Evolutionary conservation across 345 rosid species (phyloP), one percentile per base, ranked within the genome.

Genomic region (Pugionium dolabratum): DNA sequence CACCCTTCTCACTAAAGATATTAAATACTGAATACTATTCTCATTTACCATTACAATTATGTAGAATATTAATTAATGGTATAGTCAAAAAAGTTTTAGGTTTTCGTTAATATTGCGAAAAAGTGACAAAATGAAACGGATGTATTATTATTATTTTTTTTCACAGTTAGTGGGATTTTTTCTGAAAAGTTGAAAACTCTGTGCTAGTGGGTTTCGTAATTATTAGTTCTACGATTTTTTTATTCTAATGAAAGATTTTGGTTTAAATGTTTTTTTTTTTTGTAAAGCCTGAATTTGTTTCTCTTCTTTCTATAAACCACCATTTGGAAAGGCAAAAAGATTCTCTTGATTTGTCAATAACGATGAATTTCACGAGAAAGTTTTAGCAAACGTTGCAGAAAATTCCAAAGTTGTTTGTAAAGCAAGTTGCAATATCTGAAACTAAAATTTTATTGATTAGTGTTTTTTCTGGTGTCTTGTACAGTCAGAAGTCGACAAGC

Each of bases 401-500:
- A 54, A 55, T 30, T 2, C 29, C 33, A 27, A 62, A 40, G n/a
- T 40, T 47, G 18, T 56, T 5, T 41, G 46, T 29, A 42, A 60
- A 28, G 64, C 42, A 36, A 39, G 66, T 41, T 49, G 66, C 27
- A n/a, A 25, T 3, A 53, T 53, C 29, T 39, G 7, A 47, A 31
- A 7, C 7, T 47, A 32, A 8, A 30, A 5, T 11, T n/a, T 18
- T 4, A 35, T 10, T 57, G 39, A 53, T 41, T 44, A n/a, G 11
- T 36, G 35, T 29, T 25, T 42, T 11, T 11, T 6, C 3, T 0
- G 1, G 4, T n/a, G 27, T 43, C 2, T 7, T 32, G 9, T 34
- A 47, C 88, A 87, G 98, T 75, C 90, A 93, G 73, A 93, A 90
- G 76, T 84, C 98, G 4, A 61, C 95, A 4, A 82, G 85, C 68